A percentile compares a stretch with the other conserved stretches of the same genome.
Evolutionary conservation across 306 rosid genomes (phyloP).

Genomic region (Rubus idaeus): DNA sequence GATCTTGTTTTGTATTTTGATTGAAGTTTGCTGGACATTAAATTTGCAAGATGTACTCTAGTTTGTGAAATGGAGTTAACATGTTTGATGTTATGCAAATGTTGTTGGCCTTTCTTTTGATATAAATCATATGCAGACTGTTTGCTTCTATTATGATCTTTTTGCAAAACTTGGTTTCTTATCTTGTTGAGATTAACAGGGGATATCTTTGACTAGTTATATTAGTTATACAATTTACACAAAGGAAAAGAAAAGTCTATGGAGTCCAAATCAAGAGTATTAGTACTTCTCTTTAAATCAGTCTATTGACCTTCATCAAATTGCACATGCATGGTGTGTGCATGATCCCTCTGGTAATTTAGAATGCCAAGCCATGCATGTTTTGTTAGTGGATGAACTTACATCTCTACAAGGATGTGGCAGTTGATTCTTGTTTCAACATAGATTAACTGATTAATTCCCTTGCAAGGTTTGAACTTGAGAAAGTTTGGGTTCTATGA

Average conservation of each 20-base stretch:
- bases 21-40: neutral
- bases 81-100: neutral
- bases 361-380: no score
- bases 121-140: neutral
- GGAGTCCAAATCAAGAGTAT: neutral
- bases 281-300: no score
- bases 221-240: no score
- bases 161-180: neutral
- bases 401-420: no score
- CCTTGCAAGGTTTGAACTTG: no score
- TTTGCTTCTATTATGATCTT: neutral
- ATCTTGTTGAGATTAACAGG: neutral
- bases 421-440: no score
- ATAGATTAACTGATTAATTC: no score
- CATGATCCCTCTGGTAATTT: no score
- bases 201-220: neutral
- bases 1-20: slow-evolving; percentile 9
- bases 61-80: slow-evolving; percentile 8
- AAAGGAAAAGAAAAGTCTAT: neutral
- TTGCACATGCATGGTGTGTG: neutral
- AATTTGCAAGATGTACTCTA: slow-evolving; percentile 3
- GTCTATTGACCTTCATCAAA: no score
- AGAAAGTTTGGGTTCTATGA: no score
- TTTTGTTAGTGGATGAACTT: no score
- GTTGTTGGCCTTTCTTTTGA: neutral